Conservation (phyloP, 305 asterid species). For the Euphrasia arctica region DNA sequence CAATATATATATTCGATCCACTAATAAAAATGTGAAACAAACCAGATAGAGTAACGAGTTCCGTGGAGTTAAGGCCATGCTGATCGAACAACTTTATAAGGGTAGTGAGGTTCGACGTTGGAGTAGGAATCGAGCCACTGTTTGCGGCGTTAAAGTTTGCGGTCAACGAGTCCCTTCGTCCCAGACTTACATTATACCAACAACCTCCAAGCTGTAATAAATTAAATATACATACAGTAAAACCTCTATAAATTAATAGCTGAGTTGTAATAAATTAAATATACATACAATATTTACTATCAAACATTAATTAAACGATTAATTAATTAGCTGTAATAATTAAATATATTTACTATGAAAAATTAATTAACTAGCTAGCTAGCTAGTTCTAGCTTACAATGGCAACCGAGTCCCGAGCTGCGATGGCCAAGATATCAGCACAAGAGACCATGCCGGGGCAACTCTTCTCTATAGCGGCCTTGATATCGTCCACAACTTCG, state of each 20-base stretch:
- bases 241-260: no score
- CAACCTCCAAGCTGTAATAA: slow-evolving; percentile 69
- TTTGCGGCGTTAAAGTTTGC: slow-evolving; percentile 78
- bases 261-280: no score
- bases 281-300: no score
- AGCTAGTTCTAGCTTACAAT: slow-evolving; percentile 34
- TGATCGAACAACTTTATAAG: slow-evolving; percentile 52
- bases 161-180: slow-evolving; percentile 73
- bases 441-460: slow-evolving; percentile 73
- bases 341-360: no score
- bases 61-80: slow-evolving; percentile 67
- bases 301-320: no score
- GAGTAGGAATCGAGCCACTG: slow-evolving; percentile 61
- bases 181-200: slow-evolving; percentile 64
- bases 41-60: slow-evolving; percentile 59
- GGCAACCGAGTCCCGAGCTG: slow-evolving; percentile 66
- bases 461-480: slow-evolving; percentile 56
- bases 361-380: no score
- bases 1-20: no score
- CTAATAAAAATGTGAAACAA: not conserved
- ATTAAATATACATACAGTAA: no score
- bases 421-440: slow-evolving; percentile 65
- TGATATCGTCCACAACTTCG: slow-evolving; percentile 61
- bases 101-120: slow-evolving; percentile 62
- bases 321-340: no score